A percentile compares a stretch with the other conserved stretches of the same genome.
Evolutionary conservation across 108 stramenopile genomes (phyloP).

Genomic region (Cylindrotheca fusiformis): DNA sequence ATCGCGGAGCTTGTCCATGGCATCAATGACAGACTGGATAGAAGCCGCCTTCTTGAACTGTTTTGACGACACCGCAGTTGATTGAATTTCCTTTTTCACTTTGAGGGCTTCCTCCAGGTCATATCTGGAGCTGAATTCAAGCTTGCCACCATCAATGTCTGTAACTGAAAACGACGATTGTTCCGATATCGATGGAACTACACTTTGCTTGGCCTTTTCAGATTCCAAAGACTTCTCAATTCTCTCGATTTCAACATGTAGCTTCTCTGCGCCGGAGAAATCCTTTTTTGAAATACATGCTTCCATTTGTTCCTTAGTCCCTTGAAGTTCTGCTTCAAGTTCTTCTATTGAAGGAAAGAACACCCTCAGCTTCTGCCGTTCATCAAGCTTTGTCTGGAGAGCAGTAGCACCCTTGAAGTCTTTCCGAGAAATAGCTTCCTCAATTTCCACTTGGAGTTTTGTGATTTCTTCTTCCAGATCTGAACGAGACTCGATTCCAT

Average conservation of each 20-base stretch:
- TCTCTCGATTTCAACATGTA: conserved; percentile 58
- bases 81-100: conserved; percentile 29
- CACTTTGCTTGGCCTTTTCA: conserved; percentile 39
- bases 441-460: conserved; percentile 34
- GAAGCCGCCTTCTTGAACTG: conserved; percentile 68
- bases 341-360: conserved; percentile 75
- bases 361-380: conserved; percentile 49
- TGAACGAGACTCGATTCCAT: conserved; percentile 58
- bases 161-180: conserved; percentile 3
- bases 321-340: conserved; percentile 41
- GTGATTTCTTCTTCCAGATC: conserved; percentile 69
- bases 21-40: conserved; percentile 50
- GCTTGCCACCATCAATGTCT: conserved; percentile 41
- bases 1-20: conserved; percentile 49
- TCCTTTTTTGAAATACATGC: conserved; percentile 58
- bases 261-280: conserved; percentile 52
- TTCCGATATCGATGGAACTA: background rate
- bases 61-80: conserved; percentile 45
- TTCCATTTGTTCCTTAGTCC: conserved; percentile 46
- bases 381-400: conserved; percentile 62
- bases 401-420: conserved; percentile 56
- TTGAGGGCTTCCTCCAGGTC: conserved; percentile 60
- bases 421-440: conserved; percentile 59
- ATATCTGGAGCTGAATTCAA: conserved; percentile 46
- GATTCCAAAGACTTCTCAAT: conserved; percentile 49